Conservation (phyloP, 352 stramenopile genomes). For the Globisporangium radiosum region DNA sequence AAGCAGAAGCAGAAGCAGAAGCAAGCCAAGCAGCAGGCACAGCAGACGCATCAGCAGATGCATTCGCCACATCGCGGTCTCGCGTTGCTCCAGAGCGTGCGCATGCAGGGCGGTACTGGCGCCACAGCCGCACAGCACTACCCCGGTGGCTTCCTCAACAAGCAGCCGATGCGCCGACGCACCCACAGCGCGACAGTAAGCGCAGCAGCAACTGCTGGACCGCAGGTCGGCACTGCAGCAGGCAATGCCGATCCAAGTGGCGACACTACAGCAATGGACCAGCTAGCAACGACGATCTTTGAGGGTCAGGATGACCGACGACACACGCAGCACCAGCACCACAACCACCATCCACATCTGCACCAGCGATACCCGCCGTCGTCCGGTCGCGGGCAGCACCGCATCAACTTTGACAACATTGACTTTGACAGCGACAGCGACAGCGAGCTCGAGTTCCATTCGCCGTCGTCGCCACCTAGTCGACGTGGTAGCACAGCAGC, state of each 20-base stretch:
- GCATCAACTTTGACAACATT: conserved; percentile 40
- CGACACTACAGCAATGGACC: conserved; percentile 16
- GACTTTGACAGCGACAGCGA: conserved; percentile 49
- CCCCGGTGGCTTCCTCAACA: conserved; percentile 34
- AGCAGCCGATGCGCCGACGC: conserved; percentile 72
- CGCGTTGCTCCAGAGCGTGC: conserved; percentile 28
- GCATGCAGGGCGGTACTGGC: conserved; percentile 19
- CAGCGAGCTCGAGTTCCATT: conserved; percentile 41
- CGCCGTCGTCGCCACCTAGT: conserved; percentile 7
- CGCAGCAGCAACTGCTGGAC: conserved; percentile 9
- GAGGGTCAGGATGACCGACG: conserved; percentile 29
- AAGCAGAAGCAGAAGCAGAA: conserved; percentile 25
- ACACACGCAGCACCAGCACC: conserved; percentile 17
- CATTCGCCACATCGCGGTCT: conserved; percentile 22
- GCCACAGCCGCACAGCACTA: conserved; percentile 17
- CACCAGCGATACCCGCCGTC: conserved; percentile 21
- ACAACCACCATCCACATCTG: conserved; percentile 9
- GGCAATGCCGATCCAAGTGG: neutral
- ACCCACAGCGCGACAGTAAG: conserved; percentile 57
- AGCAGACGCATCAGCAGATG: conserved; percentile 13
- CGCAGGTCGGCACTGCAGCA: conserved; percentile 11
- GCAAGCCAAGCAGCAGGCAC: conserved; percentile 10
- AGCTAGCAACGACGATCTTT: conserved; percentile 48
- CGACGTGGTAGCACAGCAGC: conserved; percentile 15
- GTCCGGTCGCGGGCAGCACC: conserved; percentile 47